A percentile compares a stretch with the other conserved stretches of the same genome.
phyloP scores from a whole-genome alignment of 768 basidiomycete genomes.

The Kwoniella mangroviensis region DNA sequence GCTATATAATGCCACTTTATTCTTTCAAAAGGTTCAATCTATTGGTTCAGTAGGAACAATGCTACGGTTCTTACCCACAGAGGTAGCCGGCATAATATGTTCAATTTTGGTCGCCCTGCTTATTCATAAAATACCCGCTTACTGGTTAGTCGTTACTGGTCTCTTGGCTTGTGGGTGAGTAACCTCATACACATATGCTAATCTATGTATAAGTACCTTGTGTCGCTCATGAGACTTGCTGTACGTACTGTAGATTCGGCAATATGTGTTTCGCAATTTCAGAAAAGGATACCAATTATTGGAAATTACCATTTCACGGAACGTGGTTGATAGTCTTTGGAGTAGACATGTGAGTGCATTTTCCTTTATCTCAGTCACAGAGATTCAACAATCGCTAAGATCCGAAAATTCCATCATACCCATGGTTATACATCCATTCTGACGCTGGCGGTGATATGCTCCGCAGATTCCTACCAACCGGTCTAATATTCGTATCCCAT shows the following conservation, averaged over 20 bases:
- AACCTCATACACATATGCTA: neutral
- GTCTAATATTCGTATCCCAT: constrained; percentile 45
- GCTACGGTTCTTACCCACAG: constrained; percentile 42
- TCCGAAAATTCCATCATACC: neutral
- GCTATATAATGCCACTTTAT: constrained; percentile 28
- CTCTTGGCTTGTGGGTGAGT: constrained; percentile 53
- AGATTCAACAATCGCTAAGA: neutral
- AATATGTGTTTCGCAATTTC: constrained; percentile 42
- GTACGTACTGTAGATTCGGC: constrained; percentile 27
- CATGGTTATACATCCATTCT: neutral
- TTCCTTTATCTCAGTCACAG: constrained; percentile 26
- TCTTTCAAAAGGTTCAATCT: constrained; percentile 23
- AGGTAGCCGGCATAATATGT: constrained; percentile 39
- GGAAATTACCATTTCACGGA: constrained; percentile 35
- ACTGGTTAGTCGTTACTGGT: constrained; percentile 49
- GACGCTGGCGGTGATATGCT: neutral
- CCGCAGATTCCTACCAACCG: constrained; percentile 45
- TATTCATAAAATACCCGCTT: constrained; percentile 45
- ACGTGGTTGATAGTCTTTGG: constrained; percentile 44
- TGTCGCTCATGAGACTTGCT: too few relatives aligned
- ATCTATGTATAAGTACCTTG: too few relatives aligned
- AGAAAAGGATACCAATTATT: constrained; percentile 34
- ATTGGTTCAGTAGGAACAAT: constrained; percentile 19
- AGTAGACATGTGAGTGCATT: constrained; percentile 41
- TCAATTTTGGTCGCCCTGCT: constrained; percentile 47